phyloP scores from a whole-genome alignment of 1,284 basidiomycete species.

The Puccinia polysora region DNA sequence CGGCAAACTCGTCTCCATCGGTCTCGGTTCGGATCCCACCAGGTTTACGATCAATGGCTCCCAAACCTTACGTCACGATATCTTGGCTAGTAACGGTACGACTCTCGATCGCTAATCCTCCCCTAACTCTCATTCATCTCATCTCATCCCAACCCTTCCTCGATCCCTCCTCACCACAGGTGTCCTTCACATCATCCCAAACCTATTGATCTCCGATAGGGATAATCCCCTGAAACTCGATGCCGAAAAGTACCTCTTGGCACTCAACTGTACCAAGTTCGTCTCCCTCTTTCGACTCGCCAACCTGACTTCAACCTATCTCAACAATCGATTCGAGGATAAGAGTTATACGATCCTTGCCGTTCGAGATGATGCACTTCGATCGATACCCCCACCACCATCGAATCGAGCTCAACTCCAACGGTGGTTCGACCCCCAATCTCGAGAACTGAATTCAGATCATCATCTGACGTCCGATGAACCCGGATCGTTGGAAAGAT shows the following conservation, averaged over 20 bases:
- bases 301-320: conserved; percentile 70
- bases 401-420: conserved; percentile 39
- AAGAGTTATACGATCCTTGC: conserved; percentile 77
- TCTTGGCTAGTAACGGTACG: conserved; percentile 78
- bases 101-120: conserved; percentile 4
- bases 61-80: conserved; percentile 64
- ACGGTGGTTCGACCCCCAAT: conserved; percentile 46
- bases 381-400: conserved; percentile 3
- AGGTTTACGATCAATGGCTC: conserved; percentile 61
- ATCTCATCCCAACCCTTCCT: not conserved
- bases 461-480: conserved; percentile 63
- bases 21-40: conserved; percentile 58
- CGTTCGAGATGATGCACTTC: conserved; percentile 77
- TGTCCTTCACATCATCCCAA: conserved; percentile 81
- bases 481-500: conserved; percentile 63
- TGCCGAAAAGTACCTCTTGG: conserved; percentile 84
- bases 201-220: conserved; percentile 71
- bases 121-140: not conserved
- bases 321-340: conserved; percentile 59
- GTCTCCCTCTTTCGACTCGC: conserved; percentile 80
- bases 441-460: not conserved
- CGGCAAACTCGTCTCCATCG: conserved; percentile 64
- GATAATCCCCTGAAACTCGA: conserved; percentile 66
- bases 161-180: conserved; percentile 54
- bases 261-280: conserved; percentile 83